Evolutionary conservation across 2,329 filamentous ascomycete genomes (phyloP), one percentile per base, ranked within the genome.

Genomic region (Scopulariopsis brevicaulis): DNA sequence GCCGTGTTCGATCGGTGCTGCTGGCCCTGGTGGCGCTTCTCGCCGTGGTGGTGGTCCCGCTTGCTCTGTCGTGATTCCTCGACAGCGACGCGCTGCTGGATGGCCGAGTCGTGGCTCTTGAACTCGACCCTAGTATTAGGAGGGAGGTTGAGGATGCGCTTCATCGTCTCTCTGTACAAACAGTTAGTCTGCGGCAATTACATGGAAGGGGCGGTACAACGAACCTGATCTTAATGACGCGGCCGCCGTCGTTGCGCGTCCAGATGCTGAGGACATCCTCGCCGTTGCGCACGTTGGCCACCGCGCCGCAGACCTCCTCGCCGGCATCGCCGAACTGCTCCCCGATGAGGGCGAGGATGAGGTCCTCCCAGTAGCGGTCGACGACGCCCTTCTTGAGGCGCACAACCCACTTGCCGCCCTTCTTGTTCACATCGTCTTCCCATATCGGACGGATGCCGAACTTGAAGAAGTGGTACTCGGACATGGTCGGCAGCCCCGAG

Each of bases 191-290:
- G 7, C 58, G 56, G 18, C 46, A 28, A 2, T 34, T 20, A 48
- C 53, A 57, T 25, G 56, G 4, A 37, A 25, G 20, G 12, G 48
- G 24, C 25, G 51, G 37, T 1, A 20, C 24, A 48, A 73, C 84
- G 65, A 82, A 96, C 88, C 93, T 86, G 67, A 99, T 96, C 78
- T 96, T 96, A 65, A 97, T 87, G 71, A 96, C 95, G 66, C 90
- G 86, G 62, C 91, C 90, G 52, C 91, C 93, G 67, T 96, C 90
- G 66, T 90, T 94, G 71, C 91, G 89, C 58, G 92, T 96, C 94
- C 94, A 99, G 69, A 99, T 91, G 74, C 91, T 96, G 71, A 99
- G 81, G 61, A 97, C 95, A 69, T 99, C 94, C 74, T 99, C 94
- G 51, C 92, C 93, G 67, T 92, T 96, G 62, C 94, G 83, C 62